phyloP scores from a whole-genome alignment of 2,329 filamentous ascomycete species.

The Clarireedia hainanense region DNA sequence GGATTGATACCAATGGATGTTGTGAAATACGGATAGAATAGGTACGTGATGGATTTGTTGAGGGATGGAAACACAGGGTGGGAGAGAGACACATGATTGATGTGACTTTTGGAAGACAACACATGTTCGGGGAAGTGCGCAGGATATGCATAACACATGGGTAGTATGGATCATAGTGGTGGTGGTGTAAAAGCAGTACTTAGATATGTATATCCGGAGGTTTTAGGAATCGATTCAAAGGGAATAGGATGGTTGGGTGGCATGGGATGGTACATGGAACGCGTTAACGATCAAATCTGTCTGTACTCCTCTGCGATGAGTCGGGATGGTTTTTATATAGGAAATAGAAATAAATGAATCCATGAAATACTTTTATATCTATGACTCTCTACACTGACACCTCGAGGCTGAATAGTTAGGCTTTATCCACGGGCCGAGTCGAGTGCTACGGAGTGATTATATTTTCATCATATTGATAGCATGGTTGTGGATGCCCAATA shows the following conservation, averaged over 20 bases:
- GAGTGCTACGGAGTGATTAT: too few species aligned
- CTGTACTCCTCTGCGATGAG: neutral
- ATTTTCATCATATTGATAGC: too few species aligned
- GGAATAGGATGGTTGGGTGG: neutral
- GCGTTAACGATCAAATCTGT: neutral
- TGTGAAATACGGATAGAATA: neutral
- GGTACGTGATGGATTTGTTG: neutral
- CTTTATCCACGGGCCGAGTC: too few species aligned
- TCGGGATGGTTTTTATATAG: too few species aligned
- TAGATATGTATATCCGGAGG: constrained; percentile 3
- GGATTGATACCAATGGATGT: constrained; percentile 3
- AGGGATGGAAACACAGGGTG: neutral
- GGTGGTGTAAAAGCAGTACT: neutral
- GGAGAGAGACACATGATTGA: neutral
- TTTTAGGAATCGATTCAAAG: neutral
- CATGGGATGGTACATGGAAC: neutral
- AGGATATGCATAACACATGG: neutral
- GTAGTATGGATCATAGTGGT: neutral
- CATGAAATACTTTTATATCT: too few species aligned
- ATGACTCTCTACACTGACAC: too few species aligned
- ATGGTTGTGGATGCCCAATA: too few species aligned
- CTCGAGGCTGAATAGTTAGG: too few species aligned
- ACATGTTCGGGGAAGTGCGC: neutral
- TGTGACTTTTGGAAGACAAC: neutral
- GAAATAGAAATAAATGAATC: too few species aligned